Conservation (phyloP, 192 early-diverging fungal genomes). For the Backusella parvicylindrica region DNA sequence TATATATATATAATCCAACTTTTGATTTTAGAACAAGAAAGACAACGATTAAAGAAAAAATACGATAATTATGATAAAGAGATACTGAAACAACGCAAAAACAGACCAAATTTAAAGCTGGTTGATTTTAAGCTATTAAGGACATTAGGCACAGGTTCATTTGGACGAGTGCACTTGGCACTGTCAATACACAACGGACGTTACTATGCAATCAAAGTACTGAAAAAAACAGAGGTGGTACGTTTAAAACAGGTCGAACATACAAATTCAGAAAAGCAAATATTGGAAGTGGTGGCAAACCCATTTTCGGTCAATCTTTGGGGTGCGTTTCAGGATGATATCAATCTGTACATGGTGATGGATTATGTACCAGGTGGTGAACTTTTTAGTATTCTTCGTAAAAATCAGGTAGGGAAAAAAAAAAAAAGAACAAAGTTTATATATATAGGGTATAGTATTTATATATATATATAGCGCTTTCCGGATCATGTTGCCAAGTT, state of each 20-base stretch:
- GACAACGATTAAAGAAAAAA: background rate
- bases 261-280: constrained; percentile 79
- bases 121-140: constrained; percentile 12
- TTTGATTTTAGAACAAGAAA: background rate
- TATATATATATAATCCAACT: background rate
- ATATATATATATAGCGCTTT: constrained; percentile 56
- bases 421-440: background rate
- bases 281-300: constrained; percentile 61
- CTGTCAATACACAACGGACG: constrained; percentile 62
- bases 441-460: background rate
- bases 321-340: constrained; percentile 93
- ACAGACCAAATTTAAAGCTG: constrained; percentile 1
- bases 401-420: constrained; percentile 52
- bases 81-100: background rate
- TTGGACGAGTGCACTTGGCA: constrained; percentile 90
- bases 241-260: constrained; percentile 84
- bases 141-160: constrained; percentile 87
- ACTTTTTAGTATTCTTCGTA: constrained; percentile 90
- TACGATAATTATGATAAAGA: background rate
- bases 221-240: constrained; percentile 81
- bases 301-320: constrained; percentile 80
- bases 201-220: constrained; percentile 83
- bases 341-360: constrained; percentile 89
- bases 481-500: constrained; percentile 91
- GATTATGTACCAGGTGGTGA: constrained; percentile 97